Evolutionary conservation across 2,329 filamentous ascomycete genomes (phyloP), one percentile per base, ranked within the genome.

Genomic region (Colletotrichum falcatum): DNA sequence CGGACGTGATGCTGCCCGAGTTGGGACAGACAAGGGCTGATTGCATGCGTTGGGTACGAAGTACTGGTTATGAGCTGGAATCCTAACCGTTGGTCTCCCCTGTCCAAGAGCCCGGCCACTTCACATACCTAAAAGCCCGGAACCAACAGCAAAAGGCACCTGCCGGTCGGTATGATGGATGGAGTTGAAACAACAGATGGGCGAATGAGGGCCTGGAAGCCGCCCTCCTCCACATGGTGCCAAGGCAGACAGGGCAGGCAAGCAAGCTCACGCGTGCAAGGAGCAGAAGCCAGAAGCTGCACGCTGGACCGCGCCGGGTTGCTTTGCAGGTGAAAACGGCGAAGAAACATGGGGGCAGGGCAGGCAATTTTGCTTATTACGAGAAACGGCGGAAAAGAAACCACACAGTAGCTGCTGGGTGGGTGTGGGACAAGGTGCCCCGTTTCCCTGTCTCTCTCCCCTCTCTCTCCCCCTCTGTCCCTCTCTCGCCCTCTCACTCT

Each of bases 1-100:
- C 33, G 7, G 30, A 42, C 55, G 61, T 42, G 56, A 58, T n/a
- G 49, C 66, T 66, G 66, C 56, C 63, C 66, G 9, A 51, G 49
- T 60, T 14, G 18, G 30, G 20, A 39, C n/a, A 11, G 42, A 46
- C 12, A 18, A 39, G 12, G 44, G 30, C 35, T 23, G 26, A 55
- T 37, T 56, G 26, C 53, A 56, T 61, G 71, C 51, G 33, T 48
- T 70, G 69, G 69, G 71, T 72, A 69, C 71, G 69, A 73, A 70
- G 71, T 73, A n/a, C n/a, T n/a, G 71, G 62, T 65, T 58, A 53
- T 37, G 54, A 28, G 66, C 44, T 61, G 62, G 8, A 42, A 58
- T 59, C 58, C 58, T 46, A 48, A 35, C 61, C 26, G 12, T 46
- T 54, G 48, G 61, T 23, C 42, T 8, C 42, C 20, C 42, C 42